These are phyloP conservation scores for Nematocida major DNA, from an alignment of 371 early-diverging fungal genomes.

Conservation along the genomic window DNA sequence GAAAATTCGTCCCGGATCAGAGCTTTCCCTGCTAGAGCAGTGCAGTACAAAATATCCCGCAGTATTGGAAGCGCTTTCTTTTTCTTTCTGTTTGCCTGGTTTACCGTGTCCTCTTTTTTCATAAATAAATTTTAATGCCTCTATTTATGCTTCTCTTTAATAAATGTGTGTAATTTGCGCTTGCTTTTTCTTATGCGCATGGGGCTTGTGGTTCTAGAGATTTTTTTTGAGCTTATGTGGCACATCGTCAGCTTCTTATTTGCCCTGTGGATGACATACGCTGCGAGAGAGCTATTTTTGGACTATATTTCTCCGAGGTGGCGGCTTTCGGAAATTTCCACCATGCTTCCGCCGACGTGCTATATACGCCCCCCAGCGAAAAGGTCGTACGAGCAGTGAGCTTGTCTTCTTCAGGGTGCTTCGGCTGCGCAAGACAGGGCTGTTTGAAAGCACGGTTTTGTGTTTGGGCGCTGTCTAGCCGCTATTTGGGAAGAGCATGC, in stretches of 20 bases:
- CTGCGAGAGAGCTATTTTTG: slow-evolving; percentile 1
- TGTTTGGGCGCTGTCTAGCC: neutral
- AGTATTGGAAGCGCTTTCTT: neutral
- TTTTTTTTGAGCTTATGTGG: neutral
- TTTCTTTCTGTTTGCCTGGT: neutral
- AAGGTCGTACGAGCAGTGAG: neutral
- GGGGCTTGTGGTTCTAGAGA: neutral
- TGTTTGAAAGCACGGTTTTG: no score
- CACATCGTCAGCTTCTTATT: slow-evolving; percentile 20
- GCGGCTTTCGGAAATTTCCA: neutral
- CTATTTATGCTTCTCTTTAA: neutral
- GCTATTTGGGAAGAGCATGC: neutral
- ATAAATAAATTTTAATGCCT: slow-evolving; percentile 48
- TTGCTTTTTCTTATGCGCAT: neutral
- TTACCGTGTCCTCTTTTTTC: slow-evolving; percentile 10
- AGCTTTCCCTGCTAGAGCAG: slow-evolving; percentile 41
- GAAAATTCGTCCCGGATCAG: slow-evolving; percentile 47
- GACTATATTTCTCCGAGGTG: neutral
- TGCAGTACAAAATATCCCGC: slow-evolving; percentile 47
- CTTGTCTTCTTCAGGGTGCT: neutral
- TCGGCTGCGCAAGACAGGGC: no score
- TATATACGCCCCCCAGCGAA: slow-evolving; percentile 3
- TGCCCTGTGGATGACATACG: slow-evolving; percentile 21
- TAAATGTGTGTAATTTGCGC: neutral
- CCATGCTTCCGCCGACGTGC: slow-evolving; percentile 19